A percentile compares a stretch with the other conserved stretches of the same genome.
phyloP scores from a whole-genome alignment of 306 rosid species.

The Lathyrus tuberosus region DNA sequence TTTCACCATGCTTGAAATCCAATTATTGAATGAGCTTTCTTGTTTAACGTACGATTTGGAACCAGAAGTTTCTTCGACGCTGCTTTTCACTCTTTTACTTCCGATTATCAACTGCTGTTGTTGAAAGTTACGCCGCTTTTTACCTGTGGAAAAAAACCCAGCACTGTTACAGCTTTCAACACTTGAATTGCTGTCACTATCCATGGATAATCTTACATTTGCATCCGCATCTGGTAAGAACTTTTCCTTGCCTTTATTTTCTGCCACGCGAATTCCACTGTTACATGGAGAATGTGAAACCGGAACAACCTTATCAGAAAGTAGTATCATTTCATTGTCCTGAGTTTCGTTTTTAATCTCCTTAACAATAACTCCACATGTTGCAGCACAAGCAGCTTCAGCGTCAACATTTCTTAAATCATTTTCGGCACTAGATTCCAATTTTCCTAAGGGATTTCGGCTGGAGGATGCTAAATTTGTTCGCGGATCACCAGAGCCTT shows the following conservation, averaged over 20 bases:
- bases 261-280: constrained; percentile 42
- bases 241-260: constrained; percentile 75
- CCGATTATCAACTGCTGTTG: constrained; percentile 60
- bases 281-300: constrained; percentile 51
- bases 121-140: constrained; percentile 57
- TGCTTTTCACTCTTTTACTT: constrained; percentile 60
- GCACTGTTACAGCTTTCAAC: constrained; percentile 84
- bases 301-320: constrained; percentile 37
- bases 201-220: constrained; percentile 49
- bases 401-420: constrained; percentile 46
- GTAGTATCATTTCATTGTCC: constrained; percentile 41
- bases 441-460: constrained; percentile 42
- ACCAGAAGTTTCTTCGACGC: constrained; percentile 48
- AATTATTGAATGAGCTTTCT: constrained; percentile 84
- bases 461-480: constrained; percentile 40
- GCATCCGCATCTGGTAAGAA: constrained; percentile 56
- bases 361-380: constrained; percentile 33
- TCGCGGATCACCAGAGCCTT: constrained; percentile 40
- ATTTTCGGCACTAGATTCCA: constrained; percentile 72
- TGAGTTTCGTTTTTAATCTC: constrained; percentile 42
- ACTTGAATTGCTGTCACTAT: constrained; percentile 72
- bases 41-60: constrained; percentile 53
- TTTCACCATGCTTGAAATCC: constrained; percentile 87
- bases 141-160: constrained; percentile 48
- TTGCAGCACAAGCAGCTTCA: constrained; percentile 42